Base-by-base conservation (phyloP, 2,329 filamentous ascomycete species). In the Ceratocystis papillata region DNA sequence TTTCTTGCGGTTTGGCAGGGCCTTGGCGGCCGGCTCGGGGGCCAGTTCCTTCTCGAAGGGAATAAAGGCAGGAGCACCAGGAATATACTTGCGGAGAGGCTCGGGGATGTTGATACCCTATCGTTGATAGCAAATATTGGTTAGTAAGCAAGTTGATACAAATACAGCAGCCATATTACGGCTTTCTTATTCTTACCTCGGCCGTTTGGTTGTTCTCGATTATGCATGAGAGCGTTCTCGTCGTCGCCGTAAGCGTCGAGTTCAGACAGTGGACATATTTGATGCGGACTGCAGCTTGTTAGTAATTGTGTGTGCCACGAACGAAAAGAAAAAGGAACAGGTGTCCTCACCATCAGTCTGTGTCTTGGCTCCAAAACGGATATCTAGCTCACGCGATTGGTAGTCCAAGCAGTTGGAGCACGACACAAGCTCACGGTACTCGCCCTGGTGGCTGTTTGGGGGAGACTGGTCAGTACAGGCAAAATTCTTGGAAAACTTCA, bases 371-470 rank as follows among this genome's bases (percentile, higher is more conserved):
- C 94, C 93, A 72, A 87, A 96, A 67, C 94, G 85, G 71, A 99
- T 96, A 76, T 97, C 93, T 12, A 99, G 82, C 71, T 91, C 92
- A 66, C 94, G 84, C 28, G 90, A 91, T 80, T 99, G 94, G 80
- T 97, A 97, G 75, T 97, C 93, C 57, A 90, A 96, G 80, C 94
- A 99, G 79, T 99, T 99, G 69, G 90, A 96, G 82, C 92, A 96
- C 22, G 90, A 96, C 63, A 97, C 94, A 33, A 99, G 84, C 79
- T 97, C 94, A 79, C 97, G 97, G 83, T 97, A 99, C 77, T 97
- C 94, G 72, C 88, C 88, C 76, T 97, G 92, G 81, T 66, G 63
- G 45, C 64, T 66, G 25, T 62, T 50, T 12, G 5, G 1, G 12
- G 17, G 17, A 48, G 41, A 37, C 57, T 20, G 15, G 53, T 33